These are phyloP conservation scores for Globisporangium barbulae DNA, from an alignment of 352 stramenopile genomes.

Conservation along the genomic window DNA sequence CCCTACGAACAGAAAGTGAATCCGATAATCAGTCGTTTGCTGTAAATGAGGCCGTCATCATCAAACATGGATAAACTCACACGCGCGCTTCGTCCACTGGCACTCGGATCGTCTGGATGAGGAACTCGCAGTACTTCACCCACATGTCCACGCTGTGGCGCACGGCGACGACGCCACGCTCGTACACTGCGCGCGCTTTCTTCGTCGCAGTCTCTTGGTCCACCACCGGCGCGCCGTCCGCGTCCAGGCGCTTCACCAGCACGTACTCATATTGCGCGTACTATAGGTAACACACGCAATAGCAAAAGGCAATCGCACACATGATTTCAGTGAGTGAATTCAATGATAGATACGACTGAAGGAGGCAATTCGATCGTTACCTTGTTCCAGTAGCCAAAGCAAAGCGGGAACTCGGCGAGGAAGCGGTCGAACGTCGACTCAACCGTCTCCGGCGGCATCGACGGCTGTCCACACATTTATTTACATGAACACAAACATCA, in stretches of 20 bases:
- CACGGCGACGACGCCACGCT: slow-evolving; percentile 62
- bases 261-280: slow-evolving; percentile 70
- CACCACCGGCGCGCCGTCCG: slow-evolving; percentile 37
- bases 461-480: slow-evolving; percentile 20
- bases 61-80: slow-evolving; percentile 23
- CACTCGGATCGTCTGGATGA: slow-evolving; percentile 55
- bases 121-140: slow-evolving; percentile 81
- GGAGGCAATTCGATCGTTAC: slow-evolving; percentile 19
- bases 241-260: slow-evolving; percentile 27
- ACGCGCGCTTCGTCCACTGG: slow-evolving; percentile 59
- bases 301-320: background rate
- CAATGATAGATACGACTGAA: background rate
- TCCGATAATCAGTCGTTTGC: slow-evolving; percentile 7
- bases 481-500: background rate
- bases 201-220: slow-evolving; percentile 40
- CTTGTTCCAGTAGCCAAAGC: slow-evolving; percentile 89
- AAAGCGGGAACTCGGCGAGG: slow-evolving; percentile 71
- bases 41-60: background rate
- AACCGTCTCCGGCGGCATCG: slow-evolving; percentile 45
- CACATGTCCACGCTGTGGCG: slow-evolving; percentile 80
- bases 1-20: slow-evolving; percentile 24
- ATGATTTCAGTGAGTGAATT: background rate
- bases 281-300: slow-evolving; percentile 21
- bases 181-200: slow-evolving; percentile 58
- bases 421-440: slow-evolving; percentile 72